Evolutionary conservation across 345 rosid genomes (phyloP).

Genomic region (Syzygium grande): DNA sequence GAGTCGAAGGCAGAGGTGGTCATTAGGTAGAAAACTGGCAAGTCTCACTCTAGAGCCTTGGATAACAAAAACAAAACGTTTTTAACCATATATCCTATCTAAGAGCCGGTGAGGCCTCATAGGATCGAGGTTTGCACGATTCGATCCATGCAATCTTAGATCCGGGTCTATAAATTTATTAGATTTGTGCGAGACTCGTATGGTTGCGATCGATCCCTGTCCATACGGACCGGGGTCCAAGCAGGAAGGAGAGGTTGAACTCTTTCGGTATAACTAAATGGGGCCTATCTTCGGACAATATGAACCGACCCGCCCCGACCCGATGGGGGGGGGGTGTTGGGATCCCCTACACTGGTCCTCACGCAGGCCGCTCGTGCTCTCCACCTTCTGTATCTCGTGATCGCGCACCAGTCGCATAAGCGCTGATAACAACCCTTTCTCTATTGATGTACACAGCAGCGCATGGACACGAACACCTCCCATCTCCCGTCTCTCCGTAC

Average conservation of each 20-base stretch:
- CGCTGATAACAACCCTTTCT: neutral
- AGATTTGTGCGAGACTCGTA: neutral
- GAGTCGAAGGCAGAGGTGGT: neutral
- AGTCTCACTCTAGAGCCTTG: neutral
- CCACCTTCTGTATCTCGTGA: neutral
- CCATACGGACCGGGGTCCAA: accelerated
- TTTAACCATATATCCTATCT: neutral
- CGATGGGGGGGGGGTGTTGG: neutral
- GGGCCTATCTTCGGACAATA: neutral
- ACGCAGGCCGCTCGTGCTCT: neutral
- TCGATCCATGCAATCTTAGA: neutral
- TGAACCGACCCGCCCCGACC: neutral
- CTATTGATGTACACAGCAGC: neutral
- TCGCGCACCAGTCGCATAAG: neutral
- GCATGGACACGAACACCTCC: neutral
- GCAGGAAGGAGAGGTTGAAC: neutral
- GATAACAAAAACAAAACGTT: neutral
- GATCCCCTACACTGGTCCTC: neutral
- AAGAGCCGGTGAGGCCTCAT: neutral
- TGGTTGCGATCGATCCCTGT: neutral
- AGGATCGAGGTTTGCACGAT: accelerated
- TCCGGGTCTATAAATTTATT: neutral
- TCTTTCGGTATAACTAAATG: neutral
- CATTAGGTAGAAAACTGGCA: neutral
- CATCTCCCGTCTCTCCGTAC: neutral